Evolutionary conservation across 2,329 filamentous ascomycete species (phyloP).

Genomic region (Chaetomiaceae sp.): DNA sequence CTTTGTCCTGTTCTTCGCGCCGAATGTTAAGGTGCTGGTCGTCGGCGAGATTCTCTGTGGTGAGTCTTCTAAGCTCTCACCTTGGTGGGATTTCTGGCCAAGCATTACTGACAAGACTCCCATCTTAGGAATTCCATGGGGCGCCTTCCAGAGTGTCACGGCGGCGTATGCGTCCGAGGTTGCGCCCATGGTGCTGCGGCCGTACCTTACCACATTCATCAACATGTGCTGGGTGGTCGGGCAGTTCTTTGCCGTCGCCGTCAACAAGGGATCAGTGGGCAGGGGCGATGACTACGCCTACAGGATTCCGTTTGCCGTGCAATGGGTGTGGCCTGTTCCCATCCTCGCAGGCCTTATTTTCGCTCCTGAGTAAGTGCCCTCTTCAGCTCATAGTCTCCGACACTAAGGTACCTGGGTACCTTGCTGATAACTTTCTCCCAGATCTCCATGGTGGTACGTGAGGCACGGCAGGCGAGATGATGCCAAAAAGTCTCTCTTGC

Average conservation of each 20-base stretch:
- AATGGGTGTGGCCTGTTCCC: slow-evolving; percentile 44
- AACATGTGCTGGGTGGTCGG: slow-evolving; percentile 57
- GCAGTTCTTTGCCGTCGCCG: slow-evolving; percentile 43
- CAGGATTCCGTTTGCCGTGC: slow-evolving; percentile 43
- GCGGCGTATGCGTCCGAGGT: slow-evolving; percentile 49
- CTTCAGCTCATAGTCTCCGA: too few species aligned
- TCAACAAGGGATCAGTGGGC: slow-evolving; percentile 34
- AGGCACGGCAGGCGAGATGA: slow-evolving; percentile 35
- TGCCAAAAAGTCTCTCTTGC: slow-evolving; percentile 32
- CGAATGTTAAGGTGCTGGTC: slow-evolving; percentile 42
- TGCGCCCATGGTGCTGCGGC: slow-evolving; percentile 42
- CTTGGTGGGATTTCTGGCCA: too few species aligned
- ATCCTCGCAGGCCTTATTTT: slow-evolving; percentile 37
- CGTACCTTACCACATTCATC: slow-evolving; percentile 50
- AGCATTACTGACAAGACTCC: background rate
- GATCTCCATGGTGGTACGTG: slow-evolving; percentile 43
- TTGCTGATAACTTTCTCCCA: background rate
- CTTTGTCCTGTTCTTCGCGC: slow-evolving; percentile 50
- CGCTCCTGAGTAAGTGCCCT: slow-evolving; percentile 36
- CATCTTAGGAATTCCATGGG: slow-evolving; percentile 37
- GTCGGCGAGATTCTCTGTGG: slow-evolving; percentile 44
- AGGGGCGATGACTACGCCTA: slow-evolving; percentile 40
- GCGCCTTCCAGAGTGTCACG: slow-evolving; percentile 40
- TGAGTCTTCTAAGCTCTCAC: slow-evolving; percentile 3
- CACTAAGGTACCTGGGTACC: too few species aligned